Evolutionary conservation across 2,329 filamentous ascomycete species (phyloP).

Genomic region (Colletotrichum coccodes): DNA sequence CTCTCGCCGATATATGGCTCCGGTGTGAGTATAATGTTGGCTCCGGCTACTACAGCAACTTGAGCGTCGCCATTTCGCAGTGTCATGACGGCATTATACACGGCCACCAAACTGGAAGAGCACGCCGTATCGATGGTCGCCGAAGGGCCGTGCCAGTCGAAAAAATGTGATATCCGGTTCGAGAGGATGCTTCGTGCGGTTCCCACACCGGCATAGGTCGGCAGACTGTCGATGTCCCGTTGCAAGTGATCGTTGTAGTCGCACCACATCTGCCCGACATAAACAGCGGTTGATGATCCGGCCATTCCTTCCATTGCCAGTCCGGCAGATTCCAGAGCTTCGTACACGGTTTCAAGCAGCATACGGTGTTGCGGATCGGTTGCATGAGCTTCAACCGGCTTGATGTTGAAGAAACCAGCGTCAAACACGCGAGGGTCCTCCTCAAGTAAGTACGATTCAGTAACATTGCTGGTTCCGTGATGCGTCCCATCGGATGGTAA

Average conservation of each 20-base stretch:
- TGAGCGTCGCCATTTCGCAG: no score
- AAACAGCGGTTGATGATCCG: constrained; percentile 3
- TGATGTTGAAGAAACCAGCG: constrained; percentile 50
- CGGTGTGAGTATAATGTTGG: no score
- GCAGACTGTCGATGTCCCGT: constrained; percentile 37
- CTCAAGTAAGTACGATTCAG: constrained; percentile 32
- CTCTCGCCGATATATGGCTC: no score
- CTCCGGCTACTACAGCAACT: no score
- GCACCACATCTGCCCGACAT: constrained; percentile 34
- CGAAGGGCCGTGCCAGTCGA: constrained; percentile 49
- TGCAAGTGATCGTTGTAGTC: constrained; percentile 40
- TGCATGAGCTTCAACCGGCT: constrained; percentile 42
- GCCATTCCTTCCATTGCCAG: constrained; percentile 6
- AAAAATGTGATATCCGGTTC: constrained; percentile 52
- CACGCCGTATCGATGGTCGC: constrained; percentile 58
- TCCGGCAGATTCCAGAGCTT: constrained; percentile 28
- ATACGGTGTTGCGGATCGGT: constrained; percentile 45
- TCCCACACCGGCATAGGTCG: constrained; percentile 40
- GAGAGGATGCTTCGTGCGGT: constrained; percentile 45
- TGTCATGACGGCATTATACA: constrained; percentile 51
- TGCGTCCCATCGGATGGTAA: constrained; percentile 31
- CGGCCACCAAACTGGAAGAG: constrained; percentile 51
- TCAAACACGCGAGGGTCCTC: constrained; percentile 43
- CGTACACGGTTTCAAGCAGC: constrained; percentile 46
- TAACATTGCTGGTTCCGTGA: constrained; percentile 31